These are phyloP conservation scores for Leccinum variicolor DNA, from an alignment of 768 basidiomycete genomes.

Conservation along the genomic window DNA sequence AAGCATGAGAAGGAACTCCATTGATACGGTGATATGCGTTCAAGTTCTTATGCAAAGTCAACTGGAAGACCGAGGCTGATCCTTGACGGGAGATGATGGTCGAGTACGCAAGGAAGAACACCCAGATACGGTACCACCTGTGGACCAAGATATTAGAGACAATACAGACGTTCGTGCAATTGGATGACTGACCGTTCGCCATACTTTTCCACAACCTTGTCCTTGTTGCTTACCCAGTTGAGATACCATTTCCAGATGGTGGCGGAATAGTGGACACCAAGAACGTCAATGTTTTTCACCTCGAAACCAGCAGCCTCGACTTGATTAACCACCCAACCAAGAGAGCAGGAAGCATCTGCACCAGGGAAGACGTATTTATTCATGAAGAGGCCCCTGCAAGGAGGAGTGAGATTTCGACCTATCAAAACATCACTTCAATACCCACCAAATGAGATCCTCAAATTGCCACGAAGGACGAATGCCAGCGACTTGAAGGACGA, in stretches of 20 bases:
- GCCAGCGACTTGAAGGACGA: constrained; percentile 98
- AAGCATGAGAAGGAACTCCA: constrained; percentile 78
- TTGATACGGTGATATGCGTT: constrained; percentile 92
- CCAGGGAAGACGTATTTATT: constrained; percentile 99
- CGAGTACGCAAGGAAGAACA: constrained; percentile 93
- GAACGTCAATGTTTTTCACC: constrained; percentile 93
- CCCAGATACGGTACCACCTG: constrained; percentile 92
- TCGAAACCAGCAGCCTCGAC: constrained; percentile 93
- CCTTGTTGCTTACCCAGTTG: constrained; percentile 95
- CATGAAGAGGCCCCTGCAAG: constrained; percentile 85
- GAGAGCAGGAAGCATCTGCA: constrained; percentile 93
- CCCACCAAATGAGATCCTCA: constrained; percentile 92
- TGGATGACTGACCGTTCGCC: constrained; percentile 58
- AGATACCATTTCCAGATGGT: constrained; percentile 92
- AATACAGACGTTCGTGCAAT: too few species aligned
- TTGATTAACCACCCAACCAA: constrained; percentile 90
- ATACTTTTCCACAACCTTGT: constrained; percentile 83
- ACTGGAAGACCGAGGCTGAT: constrained; percentile 89
- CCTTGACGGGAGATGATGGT: constrained; percentile 89
- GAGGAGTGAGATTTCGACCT: neutral
- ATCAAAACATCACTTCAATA: neutral
- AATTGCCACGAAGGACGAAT: constrained; percentile 96
- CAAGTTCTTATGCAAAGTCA: constrained; percentile 97
- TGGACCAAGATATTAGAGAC: neutral
- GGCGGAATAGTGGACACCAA: constrained; percentile 96